Evolutionary conservation across 2,329 filamentous ascomycete genomes (phyloP).

Genomic region (Diplodia seriata): DNA sequence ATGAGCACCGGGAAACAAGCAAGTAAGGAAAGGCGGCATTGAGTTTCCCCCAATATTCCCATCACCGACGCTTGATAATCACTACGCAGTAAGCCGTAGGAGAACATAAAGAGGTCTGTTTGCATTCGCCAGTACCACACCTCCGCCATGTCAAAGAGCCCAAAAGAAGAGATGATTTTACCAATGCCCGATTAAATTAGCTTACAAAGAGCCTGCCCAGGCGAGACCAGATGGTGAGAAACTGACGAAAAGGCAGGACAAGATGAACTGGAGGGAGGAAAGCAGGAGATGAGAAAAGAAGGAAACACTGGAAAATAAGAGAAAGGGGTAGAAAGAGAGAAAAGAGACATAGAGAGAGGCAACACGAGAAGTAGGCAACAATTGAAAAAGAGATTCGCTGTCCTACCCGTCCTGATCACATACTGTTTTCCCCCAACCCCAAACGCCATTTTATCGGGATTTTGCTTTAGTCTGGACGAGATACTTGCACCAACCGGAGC

Average conservation of each 20-base stretch:
- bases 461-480: conserved; percentile 8
- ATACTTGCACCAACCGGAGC: not conserved
- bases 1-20: not conserved
- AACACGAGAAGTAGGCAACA: not conserved
- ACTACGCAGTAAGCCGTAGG: not conserved
- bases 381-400: conserved; percentile 12
- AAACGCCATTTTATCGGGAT: conserved; percentile 18
- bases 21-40: not conserved
- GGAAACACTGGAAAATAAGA: not conserved
- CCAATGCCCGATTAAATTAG: conserved; percentile 29
- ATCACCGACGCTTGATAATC: not conserved
- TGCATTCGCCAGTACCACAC: not conserved
- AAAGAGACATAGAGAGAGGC: not conserved
- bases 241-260: not conserved
- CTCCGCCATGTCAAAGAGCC: not conserved
- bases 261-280: not conserved
- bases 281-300: not conserved
- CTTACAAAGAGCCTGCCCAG: conserved; percentile 6
- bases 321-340: not conserved
- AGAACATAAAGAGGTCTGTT: not conserved
- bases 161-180: conserved; percentile 6
- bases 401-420: conserved; percentile 12
- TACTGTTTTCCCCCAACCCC: conserved; percentile 25
- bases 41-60: not conserved
- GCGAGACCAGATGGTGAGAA: conserved; percentile 10